These are phyloP conservation scores for Cairneyella variabilis DNA, from an alignment of 495 filamentous ascomycete species.

Conservation along the genomic window DNA sequence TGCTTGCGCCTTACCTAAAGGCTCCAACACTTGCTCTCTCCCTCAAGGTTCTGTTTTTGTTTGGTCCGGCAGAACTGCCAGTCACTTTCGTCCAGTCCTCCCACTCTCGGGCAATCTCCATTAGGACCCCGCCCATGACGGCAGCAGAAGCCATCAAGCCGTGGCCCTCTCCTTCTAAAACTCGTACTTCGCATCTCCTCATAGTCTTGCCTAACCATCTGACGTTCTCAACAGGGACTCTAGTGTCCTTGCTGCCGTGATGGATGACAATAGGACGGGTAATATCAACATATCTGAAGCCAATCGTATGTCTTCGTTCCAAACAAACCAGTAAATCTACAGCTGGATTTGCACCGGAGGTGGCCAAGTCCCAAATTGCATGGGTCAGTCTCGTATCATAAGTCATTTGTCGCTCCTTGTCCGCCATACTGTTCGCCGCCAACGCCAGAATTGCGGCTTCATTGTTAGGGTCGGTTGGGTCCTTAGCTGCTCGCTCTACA, in stretches of 20 bases:
- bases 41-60: slow-evolving; percentile 17
- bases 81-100: slow-evolving; percentile 76
- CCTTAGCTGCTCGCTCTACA: slow-evolving; percentile 22
- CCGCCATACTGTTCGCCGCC: slow-evolving; percentile 46
- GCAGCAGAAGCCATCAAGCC: slow-evolving; percentile 91
- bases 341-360: slow-evolving; percentile 86
- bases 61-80: slow-evolving; percentile 3
- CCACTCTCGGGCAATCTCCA: slow-evolving; percentile 93
- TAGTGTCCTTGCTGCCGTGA: slow-evolving; percentile 85
- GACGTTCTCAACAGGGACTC: slow-evolving; percentile 93
- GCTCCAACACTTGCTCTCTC: slow-evolving; percentile 27
- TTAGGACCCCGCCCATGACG: slow-evolving; percentile 90
- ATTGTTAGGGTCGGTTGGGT: slow-evolving; percentile 26
- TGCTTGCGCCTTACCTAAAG: slow-evolving; percentile 26
- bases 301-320: slow-evolving; percentile 86
- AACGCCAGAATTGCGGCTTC: slow-evolving; percentile 37
- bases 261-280: slow-evolving; percentile 86
- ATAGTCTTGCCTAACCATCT: slow-evolving; percentile 92
- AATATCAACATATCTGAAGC: slow-evolving; percentile 96
- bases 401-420: slow-evolving; percentile 67
- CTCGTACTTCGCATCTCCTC: slow-evolving; percentile 84
- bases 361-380: slow-evolving; percentile 93
- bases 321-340: slow-evolving; percentile 91
- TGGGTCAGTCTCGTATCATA: slow-evolving; percentile 88
- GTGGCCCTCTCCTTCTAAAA: slow-evolving; percentile 90